phyloP scores from a whole-genome alignment of 225 moss, liverwort and hornwort species.

The Pseudoscleropodium purum region DNA sequence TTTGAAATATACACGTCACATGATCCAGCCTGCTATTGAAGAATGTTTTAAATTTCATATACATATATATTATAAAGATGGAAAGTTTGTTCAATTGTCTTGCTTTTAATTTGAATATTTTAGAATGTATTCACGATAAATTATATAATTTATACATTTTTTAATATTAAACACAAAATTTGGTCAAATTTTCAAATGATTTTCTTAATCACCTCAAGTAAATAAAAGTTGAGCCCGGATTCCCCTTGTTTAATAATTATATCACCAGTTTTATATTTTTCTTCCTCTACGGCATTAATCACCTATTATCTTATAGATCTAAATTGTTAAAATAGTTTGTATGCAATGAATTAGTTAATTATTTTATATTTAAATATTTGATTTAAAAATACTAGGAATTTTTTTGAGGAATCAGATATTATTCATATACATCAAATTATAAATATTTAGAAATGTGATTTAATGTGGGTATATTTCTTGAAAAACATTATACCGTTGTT shows the following conservation, averaged over 20 bases:
- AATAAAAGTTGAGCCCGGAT: constrained; percentile 59
- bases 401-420: too few relatives aligned
- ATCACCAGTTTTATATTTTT: constrained; percentile 46
- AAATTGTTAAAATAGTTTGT: background rate
- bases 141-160: too few relatives aligned
- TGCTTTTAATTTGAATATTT: too few relatives aligned
- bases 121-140: too few relatives aligned
- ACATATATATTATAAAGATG: background rate
- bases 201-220: constrained; percentile 50
- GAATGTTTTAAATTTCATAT: background rate
- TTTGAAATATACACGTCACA: constrained; percentile 64
- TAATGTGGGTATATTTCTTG: too few relatives aligned
- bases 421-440: too few relatives aligned
- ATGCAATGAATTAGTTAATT: background rate
- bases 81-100: too few relatives aligned
- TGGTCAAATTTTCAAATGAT: too few relatives aligned
- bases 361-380: too few relatives aligned
- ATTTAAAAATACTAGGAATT: background rate
- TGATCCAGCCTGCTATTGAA: constrained; percentile 46
- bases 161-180: background rate
- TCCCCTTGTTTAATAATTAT: constrained; percentile 77
- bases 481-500: constrained; percentile 9
- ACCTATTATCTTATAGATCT: constrained; percentile 11
- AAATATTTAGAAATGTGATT: background rate
- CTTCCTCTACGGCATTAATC: constrained; percentile 75